Base-by-base conservation (phyloP, 2,329 filamentous ascomycete genomes). In the Talaromyces albobiverticillius region DNA sequence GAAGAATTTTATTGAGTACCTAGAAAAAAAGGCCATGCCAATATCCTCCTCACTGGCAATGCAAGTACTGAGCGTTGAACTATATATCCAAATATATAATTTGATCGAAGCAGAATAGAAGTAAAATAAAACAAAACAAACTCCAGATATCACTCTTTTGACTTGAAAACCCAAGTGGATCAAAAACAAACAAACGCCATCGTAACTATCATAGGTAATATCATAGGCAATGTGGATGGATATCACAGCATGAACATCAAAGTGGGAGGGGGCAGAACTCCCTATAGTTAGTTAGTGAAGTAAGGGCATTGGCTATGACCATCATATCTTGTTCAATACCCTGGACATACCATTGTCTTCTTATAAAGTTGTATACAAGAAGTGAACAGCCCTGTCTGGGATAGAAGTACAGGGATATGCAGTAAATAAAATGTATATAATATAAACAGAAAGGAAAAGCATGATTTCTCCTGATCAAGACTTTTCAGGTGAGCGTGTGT, bases 131-230 rank as follows among this genome's bases (percentile, higher is more conserved):
- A 29, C 26, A 5, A 29, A 5, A 29, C n/a, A 29, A 29, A 29
- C 26, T 29, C 26, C 26, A 29, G 10, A 10, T 6, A 29, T 29
- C 26, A 10, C 26, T n/a, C n/a, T n/a, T n/a, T n/a, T n/a, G n/a
- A 29, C 26, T 29, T 29, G 26, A 29, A 29, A 29, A 29, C 5
- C 10, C 26, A 29, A 29, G 10, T 5, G 10, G 10, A 40, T 9
- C 36, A 22, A 40, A 22, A 16, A 22, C 2, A 38, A 36, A n/a
- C n/a, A n/a, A 51, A 31, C 34, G 47, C 41, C 50, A 42, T 46
- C 41, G 45, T 52, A 52, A 38, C 23, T 13, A 20, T 52, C 50
- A 40, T 46, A 42, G 14, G 31, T 14, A 43, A 18, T 29, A 36
- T 51, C n/a, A n/a, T n/a, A n/a, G n/a, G n/a, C n/a, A n/a, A n/a